Base-by-base conservation (phyloP, 73 alveolate genomes). In the Chromera velia region DNA sequence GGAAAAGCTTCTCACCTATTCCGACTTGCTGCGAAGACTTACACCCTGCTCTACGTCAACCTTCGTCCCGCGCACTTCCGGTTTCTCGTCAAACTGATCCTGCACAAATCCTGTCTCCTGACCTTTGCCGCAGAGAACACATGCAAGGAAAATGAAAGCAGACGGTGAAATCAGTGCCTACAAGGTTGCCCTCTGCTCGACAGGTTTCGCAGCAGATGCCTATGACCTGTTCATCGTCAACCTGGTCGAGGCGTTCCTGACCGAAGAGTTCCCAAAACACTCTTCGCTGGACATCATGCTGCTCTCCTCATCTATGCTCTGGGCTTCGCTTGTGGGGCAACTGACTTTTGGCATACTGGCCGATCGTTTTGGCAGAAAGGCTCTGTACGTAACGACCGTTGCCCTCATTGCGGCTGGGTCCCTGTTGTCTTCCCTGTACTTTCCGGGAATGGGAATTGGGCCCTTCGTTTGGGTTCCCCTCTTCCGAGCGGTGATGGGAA, bases 201-300 rank as follows among this genome's bases (percentile, higher is more conserved):
- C 73, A 9, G 87, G 82, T 32, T 80, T 80, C 67, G 55, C 34
- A 24, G 73, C 87, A 28, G 87, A 80, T 80, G 87, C 87, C 29
- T 80, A 80, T 70, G 87, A 80, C 73, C 73, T 80, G 73, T 80
- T 66, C 55, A 80, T 80, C 19, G 67, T 80, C 0, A 46, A 46
- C 55, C 72, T 66, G 30, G 87, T 62, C 17, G 72, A 34, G 0
- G 26, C 72, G 27, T 47, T 80, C 74, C 71, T 80, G 27, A 73
- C 74, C 48, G 28, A 31, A 34, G 87, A 70, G n/a, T 80, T 65
- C 68, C 73, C 55, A 30, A n/a, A n/a, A n/a, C n/a, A n/a, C n/a
- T n/a, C n/a, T n/a, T n/a, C n/a, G n/a, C 73, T n/a, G n/a, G 87
- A 80, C 0, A 79, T 65, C 32, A 66, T 80, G 48, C 32, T 69